Base-by-base conservation (phyloP, 495 filamentous ascomycete genomes). In the Aspergillus bertholletiae region DNA sequence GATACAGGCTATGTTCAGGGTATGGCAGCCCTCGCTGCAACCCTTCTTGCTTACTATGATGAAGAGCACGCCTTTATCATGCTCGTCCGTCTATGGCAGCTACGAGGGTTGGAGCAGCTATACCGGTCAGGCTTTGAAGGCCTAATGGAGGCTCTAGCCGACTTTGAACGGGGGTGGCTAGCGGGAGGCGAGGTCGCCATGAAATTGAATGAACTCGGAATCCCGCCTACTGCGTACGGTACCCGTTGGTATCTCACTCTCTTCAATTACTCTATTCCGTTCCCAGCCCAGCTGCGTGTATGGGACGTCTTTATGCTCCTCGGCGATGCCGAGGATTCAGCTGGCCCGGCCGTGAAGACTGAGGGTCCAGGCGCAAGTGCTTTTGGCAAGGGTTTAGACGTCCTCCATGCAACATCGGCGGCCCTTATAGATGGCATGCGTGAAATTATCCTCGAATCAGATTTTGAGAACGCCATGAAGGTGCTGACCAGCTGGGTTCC, bases 301-400 rank as follows among this genome's bases (percentile, higher is more conserved):
- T 99, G 94, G 94, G 94, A 99, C 63, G 90, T 96, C 1, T 97
- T 99, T 72, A 92, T 99, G 89, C 85, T 99, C 2, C 85, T 99
- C 22, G 94, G 94, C 41, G 92, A 96, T 60, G 75, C 78, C 3
- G 71, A 78, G 26, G 68, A 74, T 24, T 45, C 43, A 6, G 50
- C 58, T 21, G 65, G 70, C 46, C 83, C 81, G 47, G 83, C 86
- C 40, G 34, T 27, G 7, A 67, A 62, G 28, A 57, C 56, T 48
- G 51, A 60, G 8, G 24, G 27, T 8, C 22, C 46, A 35, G 24
- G 49, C 43, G 32, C 58, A 21, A 69, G 69, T 39, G 71, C 74
- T 17, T 88, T 88, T 55, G 72, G 76, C 32, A 81, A 82, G 50
- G 87, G 90, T 27, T 79, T 99, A 7, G 91, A 97, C 58, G 80